These are phyloP conservation scores for Phialophora macrospora DNA, from an alignment of 2,329 filamentous ascomycete species.

Conservation along the genomic window DNA sequence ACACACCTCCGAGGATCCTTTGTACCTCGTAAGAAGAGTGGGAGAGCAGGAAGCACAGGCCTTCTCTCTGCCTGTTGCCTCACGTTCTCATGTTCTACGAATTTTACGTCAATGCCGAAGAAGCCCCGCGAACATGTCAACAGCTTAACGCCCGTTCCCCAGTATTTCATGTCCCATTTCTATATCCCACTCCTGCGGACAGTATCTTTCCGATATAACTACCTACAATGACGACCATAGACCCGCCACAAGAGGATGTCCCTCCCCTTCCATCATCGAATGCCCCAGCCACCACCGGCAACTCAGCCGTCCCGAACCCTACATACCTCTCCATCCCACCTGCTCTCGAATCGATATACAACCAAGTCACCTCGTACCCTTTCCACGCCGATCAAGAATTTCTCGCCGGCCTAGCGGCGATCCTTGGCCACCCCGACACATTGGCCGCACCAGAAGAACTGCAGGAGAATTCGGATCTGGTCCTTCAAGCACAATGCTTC, in stretches of 20 bases:
- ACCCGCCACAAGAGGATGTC: not conserved
- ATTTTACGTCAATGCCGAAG: conserved; percentile 1
- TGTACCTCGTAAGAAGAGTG: not conserved
- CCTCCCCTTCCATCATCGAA: not conserved
- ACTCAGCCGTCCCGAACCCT: not conserved
- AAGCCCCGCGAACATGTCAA: not conserved
- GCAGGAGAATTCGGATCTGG: conserved; percentile 48
- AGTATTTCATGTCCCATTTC: not conserved
- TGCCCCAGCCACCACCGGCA: not conserved
- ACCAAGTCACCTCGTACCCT: conserved; percentile 46
- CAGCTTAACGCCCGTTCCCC: not conserved
- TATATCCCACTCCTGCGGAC: not conserved
- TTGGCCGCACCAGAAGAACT: conserved; percentile 49
- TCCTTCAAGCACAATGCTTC: conserved; percentile 55
- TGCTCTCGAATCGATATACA: conserved; percentile 38
- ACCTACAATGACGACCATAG: not conserved
- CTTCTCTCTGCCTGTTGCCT: not conserved
- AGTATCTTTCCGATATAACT: not conserved
- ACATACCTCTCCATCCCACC: not conserved
- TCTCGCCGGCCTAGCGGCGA: conserved; percentile 53
- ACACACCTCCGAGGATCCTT: not conserved
- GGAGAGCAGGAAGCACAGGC: not conserved
- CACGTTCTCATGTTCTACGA: no score
- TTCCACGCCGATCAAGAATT: conserved; percentile 53
- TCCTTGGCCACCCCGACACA: conserved; percentile 50